These are phyloP conservation scores for Isoetes taiwanensis DNA, from an alignment of 75 land plant species.

Conservation along the genomic window DNA sequence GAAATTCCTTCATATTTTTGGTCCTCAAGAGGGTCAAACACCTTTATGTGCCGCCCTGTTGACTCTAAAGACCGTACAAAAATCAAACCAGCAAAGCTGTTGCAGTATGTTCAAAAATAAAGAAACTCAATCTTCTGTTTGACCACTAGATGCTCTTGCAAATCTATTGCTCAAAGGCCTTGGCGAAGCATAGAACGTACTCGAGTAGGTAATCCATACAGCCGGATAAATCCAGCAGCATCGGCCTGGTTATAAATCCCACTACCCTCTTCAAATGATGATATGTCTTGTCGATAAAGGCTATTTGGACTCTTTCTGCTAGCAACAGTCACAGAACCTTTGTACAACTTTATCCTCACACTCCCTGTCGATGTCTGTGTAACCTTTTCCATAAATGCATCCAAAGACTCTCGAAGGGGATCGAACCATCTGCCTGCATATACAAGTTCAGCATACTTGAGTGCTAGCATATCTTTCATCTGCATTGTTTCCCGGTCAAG, in stretches of 20 bases:
- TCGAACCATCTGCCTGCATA: slow-evolving; percentile 99
- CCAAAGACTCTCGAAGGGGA: slow-evolving; percentile 82
- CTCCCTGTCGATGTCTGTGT: slow-evolving; percentile 68
- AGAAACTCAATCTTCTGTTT: no score
- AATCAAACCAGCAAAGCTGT: no score
- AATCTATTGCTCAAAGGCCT: slow-evolving; percentile 1
- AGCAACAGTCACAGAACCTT: slow-evolving; percentile 66
- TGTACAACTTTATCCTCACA: slow-evolving; percentile 74
- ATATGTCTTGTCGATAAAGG: slow-evolving; percentile 86
- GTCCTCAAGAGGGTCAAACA: no score
- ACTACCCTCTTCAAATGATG: slow-evolving; percentile 84
- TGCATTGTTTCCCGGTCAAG: slow-evolving; percentile 90
- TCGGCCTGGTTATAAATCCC: slow-evolving; percentile 89
- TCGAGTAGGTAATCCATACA: slow-evolving; percentile 84
- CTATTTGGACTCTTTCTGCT: slow-evolving; percentile 65
- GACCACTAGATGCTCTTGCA: no score
- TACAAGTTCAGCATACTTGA: slow-evolving; percentile 94
- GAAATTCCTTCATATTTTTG: no score
- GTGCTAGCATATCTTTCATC: slow-evolving; percentile 59
- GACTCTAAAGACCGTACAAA: no score
- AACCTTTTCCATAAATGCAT: slow-evolving; percentile 89
- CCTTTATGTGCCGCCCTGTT: no score
- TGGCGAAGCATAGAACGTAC: slow-evolving; percentile 82
- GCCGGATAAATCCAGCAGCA: slow-evolving; percentile 91
- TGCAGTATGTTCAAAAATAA: no score